phyloP scores from a whole-genome alignment of 257 asterid species.

The Solanum corneliomulleri region DNA sequence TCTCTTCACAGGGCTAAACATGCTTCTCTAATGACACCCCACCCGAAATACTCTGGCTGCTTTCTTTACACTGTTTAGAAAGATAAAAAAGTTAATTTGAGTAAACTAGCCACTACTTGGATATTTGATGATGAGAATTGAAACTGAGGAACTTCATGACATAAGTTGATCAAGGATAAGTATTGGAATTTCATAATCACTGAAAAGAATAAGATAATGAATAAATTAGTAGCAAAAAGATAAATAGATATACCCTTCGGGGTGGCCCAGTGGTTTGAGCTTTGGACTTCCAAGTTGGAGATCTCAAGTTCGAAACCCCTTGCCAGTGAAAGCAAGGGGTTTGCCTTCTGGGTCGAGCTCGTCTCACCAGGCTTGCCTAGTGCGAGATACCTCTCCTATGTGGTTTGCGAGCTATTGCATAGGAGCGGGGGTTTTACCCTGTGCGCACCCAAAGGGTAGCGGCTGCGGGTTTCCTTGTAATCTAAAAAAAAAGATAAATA shows the following conservation, averaged over 20 bases:
- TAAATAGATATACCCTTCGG: not conserved
- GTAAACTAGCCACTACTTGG: not conserved
- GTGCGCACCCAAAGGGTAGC: no score
- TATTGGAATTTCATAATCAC: not conserved
- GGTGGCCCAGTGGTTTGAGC: no score
- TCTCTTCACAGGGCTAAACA: not conserved
- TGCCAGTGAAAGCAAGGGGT: no score
- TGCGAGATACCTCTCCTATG: no score
- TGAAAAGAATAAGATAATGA: not conserved
- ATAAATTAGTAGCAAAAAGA: not conserved
- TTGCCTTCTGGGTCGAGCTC: no score
- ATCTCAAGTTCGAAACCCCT: no score
- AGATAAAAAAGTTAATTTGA: not conserved
- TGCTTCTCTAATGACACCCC: not conserved
- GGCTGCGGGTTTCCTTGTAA: no score
- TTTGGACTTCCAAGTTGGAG: no score
- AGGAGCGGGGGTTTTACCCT: no score
- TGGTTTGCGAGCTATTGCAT: no score
- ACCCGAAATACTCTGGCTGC: not conserved
- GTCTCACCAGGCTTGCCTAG: no score
- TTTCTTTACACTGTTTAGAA: not conserved
- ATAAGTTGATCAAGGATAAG: not conserved
- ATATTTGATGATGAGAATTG: not conserved
- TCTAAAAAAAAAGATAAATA: not conserved
- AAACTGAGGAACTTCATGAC: not conserved